Conservation (phyloP, 768 basidiomycete species). For the Mycena belliarum region DNA sequence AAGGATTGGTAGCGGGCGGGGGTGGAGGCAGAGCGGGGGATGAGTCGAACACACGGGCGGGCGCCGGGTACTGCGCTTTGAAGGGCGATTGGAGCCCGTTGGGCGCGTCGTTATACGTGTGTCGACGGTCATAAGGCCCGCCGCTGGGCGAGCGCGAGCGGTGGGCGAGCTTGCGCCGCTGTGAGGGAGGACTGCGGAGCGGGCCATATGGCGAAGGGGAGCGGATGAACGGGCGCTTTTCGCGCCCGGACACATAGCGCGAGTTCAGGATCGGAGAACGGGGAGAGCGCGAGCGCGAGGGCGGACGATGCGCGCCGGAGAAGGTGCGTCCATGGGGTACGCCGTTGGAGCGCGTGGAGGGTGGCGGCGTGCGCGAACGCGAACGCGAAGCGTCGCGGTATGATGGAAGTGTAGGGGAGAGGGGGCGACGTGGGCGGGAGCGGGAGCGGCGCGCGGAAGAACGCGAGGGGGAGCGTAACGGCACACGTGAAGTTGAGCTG, state of each 20-base stretch:
- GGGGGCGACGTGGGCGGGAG: neutral
- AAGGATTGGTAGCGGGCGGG: slow-evolving; percentile 22
- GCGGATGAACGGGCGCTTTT: slow-evolving; percentile 9
- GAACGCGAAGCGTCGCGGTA: neutral
- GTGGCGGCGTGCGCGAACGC: slow-evolving; percentile 12
- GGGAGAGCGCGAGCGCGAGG: slow-evolving; percentile 3
- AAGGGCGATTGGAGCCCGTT: slow-evolving; percentile 1
- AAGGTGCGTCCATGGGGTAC: slow-evolving; percentile 1
- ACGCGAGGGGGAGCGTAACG: neutral
- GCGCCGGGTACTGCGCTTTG: slow-evolving; percentile 9
- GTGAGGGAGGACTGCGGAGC: slow-evolving; percentile 7
- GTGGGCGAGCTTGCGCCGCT: slow-evolving; percentile 9
- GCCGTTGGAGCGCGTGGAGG: neutral
- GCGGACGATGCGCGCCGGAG: neutral
- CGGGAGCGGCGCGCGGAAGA: neutral
- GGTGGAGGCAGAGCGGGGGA: neutral
- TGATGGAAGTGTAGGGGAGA: slow-evolving; percentile 7
- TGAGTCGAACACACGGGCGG: neutral
- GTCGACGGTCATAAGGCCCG: neutral
- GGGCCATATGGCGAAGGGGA: slow-evolving; percentile 10
- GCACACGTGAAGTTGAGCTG: neutral
- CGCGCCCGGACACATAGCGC: neutral
- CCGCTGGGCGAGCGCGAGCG: neutral
- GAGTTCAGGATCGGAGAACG: slow-evolving; percentile 8
- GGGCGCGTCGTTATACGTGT: too few relatives aligned